Conservation (phyloP, 1,284 basidiomycete species). For the Pyrrhoderma noxium region DNA sequence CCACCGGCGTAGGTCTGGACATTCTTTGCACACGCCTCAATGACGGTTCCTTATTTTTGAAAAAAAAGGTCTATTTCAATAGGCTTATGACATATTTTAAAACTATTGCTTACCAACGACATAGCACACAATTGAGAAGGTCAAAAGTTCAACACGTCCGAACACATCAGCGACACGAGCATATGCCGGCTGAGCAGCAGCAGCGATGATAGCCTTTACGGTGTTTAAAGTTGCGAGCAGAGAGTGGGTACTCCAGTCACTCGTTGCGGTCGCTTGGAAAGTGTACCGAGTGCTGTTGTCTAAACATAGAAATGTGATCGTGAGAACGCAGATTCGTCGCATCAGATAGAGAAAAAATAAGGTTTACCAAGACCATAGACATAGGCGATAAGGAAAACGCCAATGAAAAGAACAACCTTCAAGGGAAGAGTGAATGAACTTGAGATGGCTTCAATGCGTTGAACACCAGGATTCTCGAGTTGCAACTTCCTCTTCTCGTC, state of each 20-base stretch:
- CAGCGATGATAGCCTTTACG: conserved; percentile 20
- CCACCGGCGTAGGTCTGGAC: conserved; percentile 30
- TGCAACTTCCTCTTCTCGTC: no score
- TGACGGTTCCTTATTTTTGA: conserved; percentile 26
- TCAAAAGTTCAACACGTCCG: conserved; percentile 30
- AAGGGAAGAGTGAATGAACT: conserved; percentile 24
- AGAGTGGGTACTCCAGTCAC: conserved; percentile 18
- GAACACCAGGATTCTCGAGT: conserved; percentile 25
- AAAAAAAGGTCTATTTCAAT: no score
- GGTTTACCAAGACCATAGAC: conserved; percentile 29
- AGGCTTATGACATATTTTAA: background rate
- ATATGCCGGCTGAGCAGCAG: conserved; percentile 21
- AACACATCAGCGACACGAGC: conserved; percentile 25
- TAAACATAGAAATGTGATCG: background rate
- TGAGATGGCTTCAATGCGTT: conserved; percentile 30
- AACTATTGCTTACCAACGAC: conserved; percentile 19
- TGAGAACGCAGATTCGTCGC: conserved; percentile 21
- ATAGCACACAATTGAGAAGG: conserved; percentile 30
- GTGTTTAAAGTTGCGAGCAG: conserved; percentile 20
- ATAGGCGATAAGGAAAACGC: conserved; percentile 32
- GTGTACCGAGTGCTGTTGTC: conserved; percentile 15
- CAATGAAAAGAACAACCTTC: conserved; percentile 27
- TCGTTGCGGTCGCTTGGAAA: conserved; percentile 19
- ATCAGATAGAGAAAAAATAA: conserved; percentile 20
- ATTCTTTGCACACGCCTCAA: conserved; percentile 27